phyloP scores from a whole-genome alignment of 2,329 filamentous ascomycete genomes.

The Calonectria naviculata region DNA sequence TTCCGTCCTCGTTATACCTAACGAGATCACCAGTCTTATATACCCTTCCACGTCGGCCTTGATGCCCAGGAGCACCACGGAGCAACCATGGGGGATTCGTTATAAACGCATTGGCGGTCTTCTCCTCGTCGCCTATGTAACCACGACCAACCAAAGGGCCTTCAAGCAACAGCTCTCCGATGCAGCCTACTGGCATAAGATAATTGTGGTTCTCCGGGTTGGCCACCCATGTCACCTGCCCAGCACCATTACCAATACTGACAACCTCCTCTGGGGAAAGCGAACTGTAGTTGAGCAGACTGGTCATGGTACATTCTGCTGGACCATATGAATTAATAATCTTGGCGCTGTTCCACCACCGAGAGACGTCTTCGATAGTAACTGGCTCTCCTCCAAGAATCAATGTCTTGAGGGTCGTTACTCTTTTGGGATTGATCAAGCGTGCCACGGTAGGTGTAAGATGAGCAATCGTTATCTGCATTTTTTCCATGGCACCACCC shows the following conservation, averaged over 20 bases:
- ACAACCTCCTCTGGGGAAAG: background rate
- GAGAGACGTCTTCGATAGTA: background rate
- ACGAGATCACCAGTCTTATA: constrained; percentile 62
- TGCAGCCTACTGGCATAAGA: background rate
- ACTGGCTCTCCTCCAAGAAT: background rate
- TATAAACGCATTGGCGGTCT: background rate
- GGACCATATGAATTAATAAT: constrained; percentile 33
- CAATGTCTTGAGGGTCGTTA: background rate
- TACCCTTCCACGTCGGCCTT: constrained; percentile 29
- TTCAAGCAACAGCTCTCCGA: constrained; percentile 17
- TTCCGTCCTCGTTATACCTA: constrained; percentile 51
- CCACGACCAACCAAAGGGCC: constrained; percentile 2
- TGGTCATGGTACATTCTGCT: constrained; percentile 12
- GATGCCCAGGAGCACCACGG: background rate
- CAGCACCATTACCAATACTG: constrained; percentile 6
- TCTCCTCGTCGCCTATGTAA: background rate
- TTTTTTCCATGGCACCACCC: background rate
- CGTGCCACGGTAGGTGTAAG: background rate
- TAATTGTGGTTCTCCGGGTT: background rate
- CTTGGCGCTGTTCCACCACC: constrained; percentile 22
- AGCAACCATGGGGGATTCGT: background rate
- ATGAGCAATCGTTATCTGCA: background rate
- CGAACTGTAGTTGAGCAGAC: background rate
- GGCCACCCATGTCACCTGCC: constrained; percentile 11
- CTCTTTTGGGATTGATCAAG: background rate